These are phyloP conservation scores for Leccinellum rugosiceps DNA, from an alignment of 768 basidiomycete genomes.

Conservation along the genomic window DNA sequence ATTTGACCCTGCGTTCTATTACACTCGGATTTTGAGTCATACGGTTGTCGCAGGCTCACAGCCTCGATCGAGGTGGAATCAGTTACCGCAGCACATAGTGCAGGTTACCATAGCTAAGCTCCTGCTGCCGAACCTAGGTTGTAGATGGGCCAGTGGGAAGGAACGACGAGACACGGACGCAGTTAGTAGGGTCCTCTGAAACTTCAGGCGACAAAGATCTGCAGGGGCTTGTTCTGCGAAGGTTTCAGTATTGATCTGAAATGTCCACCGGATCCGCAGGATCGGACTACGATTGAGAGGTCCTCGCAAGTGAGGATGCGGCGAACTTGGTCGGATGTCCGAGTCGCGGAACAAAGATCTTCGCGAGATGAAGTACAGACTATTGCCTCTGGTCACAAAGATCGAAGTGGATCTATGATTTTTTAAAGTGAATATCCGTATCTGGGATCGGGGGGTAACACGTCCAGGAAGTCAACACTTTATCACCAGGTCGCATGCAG, in stretches of 20 bases:
- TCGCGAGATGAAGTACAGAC: constrained; percentile 19
- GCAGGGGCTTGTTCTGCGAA: constrained; percentile 12
- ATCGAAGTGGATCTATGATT: constrained; percentile 6
- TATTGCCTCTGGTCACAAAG: neutral
- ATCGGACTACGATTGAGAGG: constrained; percentile 18
- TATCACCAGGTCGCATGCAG: constrained; percentile 8
- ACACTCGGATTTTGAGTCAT: neutral
- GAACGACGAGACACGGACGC: constrained; percentile 19
- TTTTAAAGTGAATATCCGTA: constrained; percentile 11
- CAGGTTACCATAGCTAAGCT: constrained; percentile 1
- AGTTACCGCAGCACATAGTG: constrained; percentile 1
- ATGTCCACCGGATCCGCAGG: constrained; percentile 9
- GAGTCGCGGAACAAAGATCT: constrained; percentile 1
- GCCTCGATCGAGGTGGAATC: constrained; percentile 7
- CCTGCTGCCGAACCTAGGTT: neutral
- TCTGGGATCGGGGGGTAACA: constrained; percentile 13
- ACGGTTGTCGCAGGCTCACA: neutral
- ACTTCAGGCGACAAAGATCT: constrained; percentile 21
- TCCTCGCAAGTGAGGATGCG: constrained; percentile 13
- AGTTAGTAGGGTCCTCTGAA: constrained; percentile 16
- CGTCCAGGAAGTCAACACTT: neutral
- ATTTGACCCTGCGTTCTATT: constrained; percentile 10
- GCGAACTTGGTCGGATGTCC: neutral
- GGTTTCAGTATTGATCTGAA: constrained; percentile 14
- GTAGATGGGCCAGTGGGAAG: neutral